Evolutionary conservation across 208 protist genomes (phyloP).

Genomic region (Wallacemonas collosoma): DNA sequence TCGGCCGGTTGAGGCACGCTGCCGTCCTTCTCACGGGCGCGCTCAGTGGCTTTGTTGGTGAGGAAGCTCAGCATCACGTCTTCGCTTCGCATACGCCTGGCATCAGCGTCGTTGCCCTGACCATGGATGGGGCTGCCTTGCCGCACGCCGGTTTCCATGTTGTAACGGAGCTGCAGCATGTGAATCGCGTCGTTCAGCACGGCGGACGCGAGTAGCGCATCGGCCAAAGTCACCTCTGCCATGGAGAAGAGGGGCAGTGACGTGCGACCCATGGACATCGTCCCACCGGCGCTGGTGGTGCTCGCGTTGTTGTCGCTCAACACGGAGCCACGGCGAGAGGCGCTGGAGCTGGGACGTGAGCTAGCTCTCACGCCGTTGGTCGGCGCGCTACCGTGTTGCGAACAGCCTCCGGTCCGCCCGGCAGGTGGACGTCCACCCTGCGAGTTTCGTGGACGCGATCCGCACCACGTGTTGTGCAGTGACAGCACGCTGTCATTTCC

Average conservation of each 20-base stretch:
- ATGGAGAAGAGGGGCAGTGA: slow-evolving; percentile 22
- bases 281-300: background rate
- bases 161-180: slow-evolving; percentile 14
- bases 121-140: too few species aligned
- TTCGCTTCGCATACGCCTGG: background rate
- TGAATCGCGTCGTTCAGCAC: slow-evolving; percentile 52
- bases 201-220: slow-evolving; percentile 53
- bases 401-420: background rate
- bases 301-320: background rate
- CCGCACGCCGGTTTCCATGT: slow-evolving; percentile 8
- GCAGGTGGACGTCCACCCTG: background rate
- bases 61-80: slow-evolving; percentile 9
- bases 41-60: background rate
- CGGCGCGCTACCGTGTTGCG: background rate
- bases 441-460: background rate
- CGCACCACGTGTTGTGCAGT: background rate
- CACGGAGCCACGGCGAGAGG: too few species aligned
- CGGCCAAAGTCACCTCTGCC: slow-evolving; percentile 33
- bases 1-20: background rate
- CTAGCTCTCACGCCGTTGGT: background rate
- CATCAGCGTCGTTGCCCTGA: background rate
- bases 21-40: slow-evolving; percentile 5
- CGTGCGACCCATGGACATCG: background rate
- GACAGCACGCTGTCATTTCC: too few species aligned
- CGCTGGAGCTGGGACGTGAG: background rate